phyloP scores from a whole-genome alignment of 768 basidiomycete species.

The Suillus subalutaceus region DNA sequence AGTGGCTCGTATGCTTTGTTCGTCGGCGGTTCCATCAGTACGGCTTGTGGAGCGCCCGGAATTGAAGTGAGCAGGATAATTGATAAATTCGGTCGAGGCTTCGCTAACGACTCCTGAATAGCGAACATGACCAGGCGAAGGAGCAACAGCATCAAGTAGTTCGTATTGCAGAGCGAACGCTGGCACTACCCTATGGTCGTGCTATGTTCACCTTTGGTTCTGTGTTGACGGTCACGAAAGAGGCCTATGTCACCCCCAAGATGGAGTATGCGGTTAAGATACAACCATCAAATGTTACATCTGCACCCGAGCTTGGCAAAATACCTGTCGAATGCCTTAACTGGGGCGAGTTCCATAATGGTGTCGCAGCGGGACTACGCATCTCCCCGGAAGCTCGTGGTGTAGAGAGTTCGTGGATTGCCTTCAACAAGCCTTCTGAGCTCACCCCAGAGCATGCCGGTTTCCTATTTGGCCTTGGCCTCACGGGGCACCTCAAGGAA shows the following conservation, averaged over 20 bases:
- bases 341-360: conserved; percentile 99
- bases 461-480: conserved; percentile 88
- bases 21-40: conserved; percentile 71
- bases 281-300: conserved; percentile 69
- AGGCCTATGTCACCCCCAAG: conserved; percentile 79
- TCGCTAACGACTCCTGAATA: conserved; percentile 33
- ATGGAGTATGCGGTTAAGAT: conserved; percentile 76
- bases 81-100: not conserved
- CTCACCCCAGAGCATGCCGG: conserved; percentile 96
- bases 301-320: conserved; percentile 72
- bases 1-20: conserved; percentile 88
- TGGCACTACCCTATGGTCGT: conserved; percentile 88
- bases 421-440: conserved; percentile 91
- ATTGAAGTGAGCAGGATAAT: conserved; percentile 52
- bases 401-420: conserved; percentile 94
- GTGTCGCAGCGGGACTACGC: conserved; percentile 89
- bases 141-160: conserved; percentile 83
- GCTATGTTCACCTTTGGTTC: conserved; percentile 93
- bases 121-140: conserved; percentile 85
- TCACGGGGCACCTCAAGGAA: conserved; percentile 87
- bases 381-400: conserved; percentile 73
- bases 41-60: conserved; percentile 68
- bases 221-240: conserved; percentile 70
- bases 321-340: conserved; percentile 69
- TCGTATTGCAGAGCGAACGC: conserved; percentile 82